phyloP scores from a whole-genome alignment of 441 rosid genomes.

The Mallotus japonicus region DNA sequence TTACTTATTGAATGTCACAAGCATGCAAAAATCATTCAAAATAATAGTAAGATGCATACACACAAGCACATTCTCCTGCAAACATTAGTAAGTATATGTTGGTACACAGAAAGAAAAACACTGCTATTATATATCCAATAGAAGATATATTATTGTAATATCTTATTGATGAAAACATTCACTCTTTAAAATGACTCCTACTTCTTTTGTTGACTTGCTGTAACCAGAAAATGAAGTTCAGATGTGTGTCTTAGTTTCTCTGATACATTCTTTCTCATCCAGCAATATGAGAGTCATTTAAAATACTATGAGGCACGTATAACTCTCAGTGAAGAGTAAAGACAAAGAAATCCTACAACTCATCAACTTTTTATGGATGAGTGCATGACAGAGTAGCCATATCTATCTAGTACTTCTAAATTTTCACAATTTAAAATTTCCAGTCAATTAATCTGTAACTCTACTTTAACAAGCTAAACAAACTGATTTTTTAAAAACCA shows the following conservation, averaged over 20 bases:
- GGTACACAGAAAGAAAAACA: not conserved
- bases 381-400: not conserved
- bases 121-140: not conserved
- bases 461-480: too few relatives aligned
- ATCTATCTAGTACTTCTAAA: not conserved
- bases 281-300: too few relatives aligned
- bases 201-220: not conserved
- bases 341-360: not conserved
- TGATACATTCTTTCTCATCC: too few relatives aligned
- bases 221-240: not conserved
- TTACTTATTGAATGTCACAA: not conserved
- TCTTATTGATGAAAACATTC: not conserved
- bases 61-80: not conserved
- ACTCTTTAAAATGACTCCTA: not conserved
- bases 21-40: not conserved
- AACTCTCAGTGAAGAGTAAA: not conserved
- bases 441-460: not conserved
- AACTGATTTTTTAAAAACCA: too few relatives aligned
- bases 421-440: too few relatives aligned
- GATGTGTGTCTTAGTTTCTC: too few relatives aligned
- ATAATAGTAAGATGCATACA: not conserved
- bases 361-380: not conserved
- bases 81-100: not conserved
- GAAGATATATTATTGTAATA: not conserved
- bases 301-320: too few relatives aligned